Conservation (phyloP, 1,284 basidiomycete genomes). For the Trametes polyzona region DNA sequence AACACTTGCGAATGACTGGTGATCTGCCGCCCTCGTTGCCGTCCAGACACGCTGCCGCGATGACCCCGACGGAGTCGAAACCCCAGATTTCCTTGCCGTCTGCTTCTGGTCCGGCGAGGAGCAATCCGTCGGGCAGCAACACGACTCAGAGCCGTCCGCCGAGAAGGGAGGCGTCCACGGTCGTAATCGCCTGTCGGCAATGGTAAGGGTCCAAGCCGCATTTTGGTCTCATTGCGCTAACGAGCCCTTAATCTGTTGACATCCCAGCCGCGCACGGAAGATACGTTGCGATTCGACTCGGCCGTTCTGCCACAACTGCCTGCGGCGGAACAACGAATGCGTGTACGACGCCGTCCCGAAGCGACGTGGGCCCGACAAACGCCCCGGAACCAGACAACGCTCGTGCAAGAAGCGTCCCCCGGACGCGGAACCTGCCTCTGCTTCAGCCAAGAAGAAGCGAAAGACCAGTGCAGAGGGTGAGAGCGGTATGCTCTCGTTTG, state of each 20-base stretch:
- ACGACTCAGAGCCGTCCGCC: constrained; percentile 36
- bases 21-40: constrained; percentile 27
- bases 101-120: constrained; percentile 21
- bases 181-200: constrained; percentile 56
- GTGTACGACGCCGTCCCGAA: constrained; percentile 79
- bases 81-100: constrained; percentile 28
- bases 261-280: constrained; percentile 71
- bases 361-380: constrained; percentile 81
- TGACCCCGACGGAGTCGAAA: constrained; percentile 30
- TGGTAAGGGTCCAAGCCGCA: constrained; percentile 35
- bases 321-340: constrained; percentile 72
- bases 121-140: constrained; percentile 30
- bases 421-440: constrained; percentile 50
- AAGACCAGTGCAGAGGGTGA: constrained; percentile 40
- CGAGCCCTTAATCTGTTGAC: constrained; percentile 36
- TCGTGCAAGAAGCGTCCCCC: constrained; percentile 77
- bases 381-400: constrained; percentile 77
- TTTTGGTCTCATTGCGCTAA: constrained; percentile 6
- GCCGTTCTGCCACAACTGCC: constrained; percentile 78
- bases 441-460: constrained; percentile 63
- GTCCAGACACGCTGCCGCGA: constrained; percentile 28
- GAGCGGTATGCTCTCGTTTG: constrained; percentile 32
- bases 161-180: constrained; percentile 63
- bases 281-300: constrained; percentile 83
- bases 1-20: constrained; percentile 30